A percentile compares a stretch with the other conserved stretches of the same genome.
Conservation (phyloP, 2,329 filamentous ascomycete genomes). For the Aspergillus quadrilineatus region DNA sequence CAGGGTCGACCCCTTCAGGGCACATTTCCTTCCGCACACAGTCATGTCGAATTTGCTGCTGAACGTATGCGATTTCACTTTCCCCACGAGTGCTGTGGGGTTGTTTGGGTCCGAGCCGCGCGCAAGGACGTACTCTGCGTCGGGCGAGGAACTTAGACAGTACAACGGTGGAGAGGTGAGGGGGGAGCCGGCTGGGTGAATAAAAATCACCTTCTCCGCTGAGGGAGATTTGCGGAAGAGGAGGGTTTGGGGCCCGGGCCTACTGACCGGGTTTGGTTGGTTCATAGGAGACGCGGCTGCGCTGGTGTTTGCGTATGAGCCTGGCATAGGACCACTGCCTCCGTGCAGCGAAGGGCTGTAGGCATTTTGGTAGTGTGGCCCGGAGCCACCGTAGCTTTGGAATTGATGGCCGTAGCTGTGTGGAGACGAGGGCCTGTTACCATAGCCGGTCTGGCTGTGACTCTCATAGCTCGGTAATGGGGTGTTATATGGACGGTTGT, state of each 20-base stretch:
- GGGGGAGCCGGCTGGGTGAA: neutral
- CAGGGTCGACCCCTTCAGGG: neutral
- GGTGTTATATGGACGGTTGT: neutral
- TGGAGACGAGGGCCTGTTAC: neutral
- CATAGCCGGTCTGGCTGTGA: neutral
- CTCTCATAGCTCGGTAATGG: neutral
- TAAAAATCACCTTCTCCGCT: neutral
- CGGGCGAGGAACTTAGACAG: neutral
- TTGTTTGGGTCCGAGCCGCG: neutral
- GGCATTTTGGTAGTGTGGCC: neutral
- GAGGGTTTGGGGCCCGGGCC: neutral
- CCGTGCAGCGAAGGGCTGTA: neutral
- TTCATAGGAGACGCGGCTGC: neutral
- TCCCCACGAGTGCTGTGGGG: neutral
- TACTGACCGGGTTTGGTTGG: neutral
- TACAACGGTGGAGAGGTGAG: neutral
- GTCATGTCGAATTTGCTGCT: neutral
- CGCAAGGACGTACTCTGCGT: constrained; percentile 5
- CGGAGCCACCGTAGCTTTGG: neutral
- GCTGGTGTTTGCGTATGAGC: neutral
- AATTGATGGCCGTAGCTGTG: neutral
- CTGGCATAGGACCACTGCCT: neutral
- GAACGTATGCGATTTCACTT: constrained; percentile 1
- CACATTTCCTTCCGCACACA: neutral
- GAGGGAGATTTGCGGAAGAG: neutral